These are phyloP conservation scores for Paecilomyces formosus DNA, from an alignment of 2,329 filamentous ascomycete species.

Conservation along the genomic window DNA sequence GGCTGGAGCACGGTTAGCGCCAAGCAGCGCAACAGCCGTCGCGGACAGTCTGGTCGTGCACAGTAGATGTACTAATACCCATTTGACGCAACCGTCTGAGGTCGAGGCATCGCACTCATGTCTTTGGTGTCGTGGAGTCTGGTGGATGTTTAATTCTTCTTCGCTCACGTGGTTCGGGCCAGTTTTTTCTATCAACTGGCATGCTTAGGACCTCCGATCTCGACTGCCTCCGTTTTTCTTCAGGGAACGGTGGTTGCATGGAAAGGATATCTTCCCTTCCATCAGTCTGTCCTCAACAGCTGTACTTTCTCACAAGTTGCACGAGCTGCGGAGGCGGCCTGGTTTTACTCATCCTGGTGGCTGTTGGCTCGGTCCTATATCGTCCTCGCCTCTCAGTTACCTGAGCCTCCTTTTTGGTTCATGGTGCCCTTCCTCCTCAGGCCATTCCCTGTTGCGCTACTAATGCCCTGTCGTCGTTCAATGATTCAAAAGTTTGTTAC, in stretches of 20 bases:
- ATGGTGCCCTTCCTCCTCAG: conserved; percentile 19
- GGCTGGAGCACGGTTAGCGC: conserved; percentile 43
- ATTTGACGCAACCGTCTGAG: not conserved
- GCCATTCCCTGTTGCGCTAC: conserved; percentile 22
- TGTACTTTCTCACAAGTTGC: not conserved
- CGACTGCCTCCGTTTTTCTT: not conserved
- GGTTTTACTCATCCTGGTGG: conserved; percentile 20
- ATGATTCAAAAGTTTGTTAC: conserved; percentile 30
- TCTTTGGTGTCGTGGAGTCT: not conserved
- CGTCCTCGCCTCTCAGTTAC: conserved; percentile 7
- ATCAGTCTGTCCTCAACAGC: not conserved
- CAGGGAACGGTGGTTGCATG: not conserved
- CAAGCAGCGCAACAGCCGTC: conserved; percentile 38
- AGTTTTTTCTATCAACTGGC: not conserved
- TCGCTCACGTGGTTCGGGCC: not conserved
- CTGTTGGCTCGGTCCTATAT: conserved; percentile 14
- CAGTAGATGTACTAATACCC: conserved; percentile 23
- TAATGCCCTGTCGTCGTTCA: conserved; percentile 26
- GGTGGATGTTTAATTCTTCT: not conserved
- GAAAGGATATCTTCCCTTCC: not conserved
- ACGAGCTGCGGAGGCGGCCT: conserved; percentile 1
- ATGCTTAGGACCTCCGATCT: not conserved
- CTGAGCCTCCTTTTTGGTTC: conserved; percentile 16
- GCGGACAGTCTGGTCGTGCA: conserved; percentile 30
- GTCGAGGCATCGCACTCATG: not conserved